Base-by-base conservation (phyloP, 495 filamentous ascomycete genomes). In the Copromyces sp. region DNA sequence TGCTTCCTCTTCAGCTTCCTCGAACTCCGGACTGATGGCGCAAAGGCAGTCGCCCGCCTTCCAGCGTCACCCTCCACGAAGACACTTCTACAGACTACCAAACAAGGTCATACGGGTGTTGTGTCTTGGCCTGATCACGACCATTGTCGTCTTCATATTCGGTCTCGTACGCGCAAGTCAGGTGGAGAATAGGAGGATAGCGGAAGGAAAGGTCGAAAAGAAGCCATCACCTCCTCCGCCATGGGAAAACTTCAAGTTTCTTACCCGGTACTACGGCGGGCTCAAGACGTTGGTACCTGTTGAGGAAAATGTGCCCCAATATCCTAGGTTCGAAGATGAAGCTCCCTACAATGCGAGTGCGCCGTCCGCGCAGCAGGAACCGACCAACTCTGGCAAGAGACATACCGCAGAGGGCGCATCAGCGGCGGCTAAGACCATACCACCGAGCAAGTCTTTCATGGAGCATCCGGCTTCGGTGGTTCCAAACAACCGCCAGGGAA, bases 241-340 rank as follows among this genome's bases (percentile, higher is more conserved):
- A 65, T 97, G 94, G 94, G 92, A 96, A 78, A 84, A 83, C 5
- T 97, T 96, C 78, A 89, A 89, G 1, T 94, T 95, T 78, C 81
- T 97, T 72, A 89, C 86, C 68, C 85, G 94, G 70, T 97, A 97
- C 79, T 91, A 95, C 79, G 94, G 94, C 17, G 94, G 94, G 0
- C 84, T 97, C 65, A 84, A 87, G 73, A 89, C 84, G 3, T 75
- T 97, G 73, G 87, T 92, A 0, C 79, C 88, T 9, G 83, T 89
- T 61, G 77, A 80, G 17, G 82, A 91, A 12, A 93, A 91, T 72
- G 79, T 85, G 2, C 90, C 94, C 12, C 92, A 97, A 78, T 97
- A 94, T 78, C 93, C 93, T n/a, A 84, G 84, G 16, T 72, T 81
- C 2, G 81, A 82, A 39, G 87, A 87, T 39, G 85, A 86, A 72